phyloP scores from a whole-genome alignment of 345 rosid species.

The Cardamine chenopodiifolia region DNA sequence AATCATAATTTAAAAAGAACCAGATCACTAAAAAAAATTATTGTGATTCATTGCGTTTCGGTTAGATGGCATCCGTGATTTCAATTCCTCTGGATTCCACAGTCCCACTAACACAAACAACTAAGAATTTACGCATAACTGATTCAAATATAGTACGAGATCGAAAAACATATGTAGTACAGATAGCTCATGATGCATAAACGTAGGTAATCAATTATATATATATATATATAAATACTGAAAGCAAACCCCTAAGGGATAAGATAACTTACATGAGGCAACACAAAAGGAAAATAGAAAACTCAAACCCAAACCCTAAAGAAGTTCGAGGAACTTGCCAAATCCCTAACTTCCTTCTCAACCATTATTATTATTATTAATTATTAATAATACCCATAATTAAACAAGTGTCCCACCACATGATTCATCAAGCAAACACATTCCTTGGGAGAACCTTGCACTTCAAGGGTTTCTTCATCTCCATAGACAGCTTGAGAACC shows the following conservation, averaged over 20 bases:
- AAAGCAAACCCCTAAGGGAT: constrained; percentile 5
- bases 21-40: no score
- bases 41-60: not conserved
- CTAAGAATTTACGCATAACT: not conserved
- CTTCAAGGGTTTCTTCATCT: constrained; percentile 60
- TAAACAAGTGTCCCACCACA: not conserved
- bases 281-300: constrained; percentile 3
- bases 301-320: constrained; percentile 28
- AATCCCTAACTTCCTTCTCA: constrained; percentile 43
- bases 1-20: not conserved
- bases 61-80: not conserved
- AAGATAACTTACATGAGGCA: constrained; percentile 23
- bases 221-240: constrained; percentile 13
- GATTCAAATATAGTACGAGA: not conserved
- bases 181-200: not conserved
- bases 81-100: not conserved
- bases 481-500: constrained; percentile 60
- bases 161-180: not conserved
- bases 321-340: constrained; percentile 30
- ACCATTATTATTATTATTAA: constrained; percentile 19
- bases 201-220: constrained; percentile 24
- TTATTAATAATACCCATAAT: constrained; percentile 24
- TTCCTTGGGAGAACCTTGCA: constrained; percentile 60
- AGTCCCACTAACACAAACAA: not conserved
- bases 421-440: constrained; percentile 13